A percentile compares a stretch with the other conserved stretches of the same genome.
phyloP scores from a whole-genome alignment of 2,329 filamentous ascomycete genomes.

The Periconia digitata region DNA sequence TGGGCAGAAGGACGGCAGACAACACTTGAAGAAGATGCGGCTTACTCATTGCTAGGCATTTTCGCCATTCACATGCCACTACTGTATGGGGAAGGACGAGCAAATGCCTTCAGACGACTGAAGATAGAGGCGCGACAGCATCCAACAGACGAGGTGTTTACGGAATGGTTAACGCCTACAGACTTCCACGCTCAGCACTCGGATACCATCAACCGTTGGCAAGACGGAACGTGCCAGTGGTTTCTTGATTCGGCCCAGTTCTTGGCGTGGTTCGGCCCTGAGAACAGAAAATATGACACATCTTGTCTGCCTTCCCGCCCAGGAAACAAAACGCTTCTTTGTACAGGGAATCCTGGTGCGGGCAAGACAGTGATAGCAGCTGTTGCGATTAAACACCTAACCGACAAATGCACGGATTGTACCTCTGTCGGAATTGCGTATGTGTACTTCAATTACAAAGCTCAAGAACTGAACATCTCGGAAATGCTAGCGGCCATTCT shows the following conservation, averaged over 20 bases:
- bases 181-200: constrained; percentile 44
- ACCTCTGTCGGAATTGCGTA: constrained; percentile 43
- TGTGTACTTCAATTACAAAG: constrained; percentile 50
- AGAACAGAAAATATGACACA: too few species aligned
- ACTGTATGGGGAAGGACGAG: constrained; percentile 7
- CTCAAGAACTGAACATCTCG: constrained; percentile 36
- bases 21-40: constrained; percentile 9
- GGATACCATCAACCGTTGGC: constrained; percentile 38
- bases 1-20: constrained; percentile 16
- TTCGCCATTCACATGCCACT: constrained; percentile 11
- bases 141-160: constrained; percentile 9
- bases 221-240: constrained; percentile 43
- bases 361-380: constrained; percentile 52
- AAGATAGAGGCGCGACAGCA: neutral
- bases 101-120: constrained; percentile 4
- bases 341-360: constrained; percentile 50
- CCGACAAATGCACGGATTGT: constrained; percentile 18
- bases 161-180: constrained; percentile 40
- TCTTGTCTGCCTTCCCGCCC: neutral
- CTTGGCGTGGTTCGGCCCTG: too few species aligned
- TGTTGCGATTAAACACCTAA: constrained; percentile 46
- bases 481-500: neutral
- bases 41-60: constrained; percentile 14
- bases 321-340: too few species aligned
- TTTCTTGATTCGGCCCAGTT: too few species aligned